A percentile compares a stretch with the other conserved stretches of the same genome.
phyloP scores from a whole-genome alignment of 2,329 filamentous ascomycete genomes.

The Aspergillus novofumigatus region DNA sequence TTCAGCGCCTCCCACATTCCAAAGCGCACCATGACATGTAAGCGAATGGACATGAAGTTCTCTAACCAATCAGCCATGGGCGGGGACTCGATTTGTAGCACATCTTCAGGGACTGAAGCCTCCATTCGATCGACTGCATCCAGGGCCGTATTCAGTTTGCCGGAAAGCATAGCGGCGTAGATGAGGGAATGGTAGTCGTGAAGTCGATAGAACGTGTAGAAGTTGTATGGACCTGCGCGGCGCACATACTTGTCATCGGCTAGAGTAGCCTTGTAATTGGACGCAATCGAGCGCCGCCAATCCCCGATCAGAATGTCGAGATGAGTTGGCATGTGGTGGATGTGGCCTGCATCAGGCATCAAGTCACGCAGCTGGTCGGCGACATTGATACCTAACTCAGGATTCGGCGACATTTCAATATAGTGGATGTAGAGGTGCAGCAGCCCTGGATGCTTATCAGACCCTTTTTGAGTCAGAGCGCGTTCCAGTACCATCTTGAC shows the following conservation, averaged over 20 bases:
- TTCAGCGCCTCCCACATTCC: constrained; percentile 66
- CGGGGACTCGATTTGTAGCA: constrained; percentile 61
- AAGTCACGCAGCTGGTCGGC: constrained; percentile 60
- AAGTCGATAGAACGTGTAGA: constrained; percentile 68
- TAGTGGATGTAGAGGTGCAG: constrained; percentile 72
- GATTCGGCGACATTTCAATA: constrained; percentile 67
- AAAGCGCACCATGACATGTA: constrained; percentile 68
- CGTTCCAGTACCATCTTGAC: constrained; percentile 55
- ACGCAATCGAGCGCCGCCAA: constrained; percentile 60
- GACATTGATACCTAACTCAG: constrained; percentile 57
- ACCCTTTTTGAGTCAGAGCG: constrained; percentile 49
- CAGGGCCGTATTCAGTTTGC: constrained; percentile 58
- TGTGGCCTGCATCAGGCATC: constrained; percentile 64
- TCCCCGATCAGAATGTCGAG: constrained; percentile 70
- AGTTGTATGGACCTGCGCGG: constrained; percentile 54
- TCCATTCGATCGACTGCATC: constrained; percentile 58
- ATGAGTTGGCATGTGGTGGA: constrained; percentile 73
- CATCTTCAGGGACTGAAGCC: constrained; percentile 55
- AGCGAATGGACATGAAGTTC: constrained; percentile 60
- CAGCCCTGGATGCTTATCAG: constrained; percentile 60
- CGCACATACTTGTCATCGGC: constrained; percentile 64
- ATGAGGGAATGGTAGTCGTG: constrained; percentile 68
- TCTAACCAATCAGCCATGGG: constrained; percentile 79
- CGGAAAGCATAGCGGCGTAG: constrained; percentile 73
- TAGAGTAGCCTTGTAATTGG: constrained; percentile 60